Percentiles rank a stretch among this genome's conserved stretches.
phyloP scores from a whole-genome alignment of 2,329 filamentous ascomycete species.

The Xylariaceae sp. region DNA sequence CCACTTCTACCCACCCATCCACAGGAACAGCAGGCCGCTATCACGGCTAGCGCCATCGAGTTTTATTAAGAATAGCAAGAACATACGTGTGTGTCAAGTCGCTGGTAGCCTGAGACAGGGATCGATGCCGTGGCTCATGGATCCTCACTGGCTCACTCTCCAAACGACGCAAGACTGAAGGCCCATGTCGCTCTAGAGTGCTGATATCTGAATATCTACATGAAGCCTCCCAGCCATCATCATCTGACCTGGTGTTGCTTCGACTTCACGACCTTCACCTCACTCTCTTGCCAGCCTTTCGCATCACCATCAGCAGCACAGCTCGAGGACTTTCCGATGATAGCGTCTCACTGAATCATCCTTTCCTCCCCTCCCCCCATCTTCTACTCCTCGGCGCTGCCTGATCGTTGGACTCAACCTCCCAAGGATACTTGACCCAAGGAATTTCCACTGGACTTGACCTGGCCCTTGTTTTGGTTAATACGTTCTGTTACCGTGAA shows the following conservation, averaged over 20 bases:
- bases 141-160: constrained; percentile 26
- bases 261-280: constrained; percentile 13
- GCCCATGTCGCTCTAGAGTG: constrained; percentile 24
- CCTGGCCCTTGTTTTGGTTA: constrained; percentile 27
- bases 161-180: constrained; percentile 28
- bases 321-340: constrained; percentile 11
- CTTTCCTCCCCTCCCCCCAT: constrained; percentile 11
- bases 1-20: constrained; percentile 10
- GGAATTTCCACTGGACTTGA: constrained; percentile 23
- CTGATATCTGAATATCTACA: constrained; percentile 27
- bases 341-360: constrained; percentile 14
- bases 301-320: constrained; percentile 2
- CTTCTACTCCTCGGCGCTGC: constrained; percentile 10
- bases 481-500: constrained; percentile 26
- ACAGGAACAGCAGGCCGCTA: constrained; percentile 22
- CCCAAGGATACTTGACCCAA: constrained; percentile 45
- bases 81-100: constrained; percentile 21
- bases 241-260: constrained; percentile 11
- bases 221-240: no score
- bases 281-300: constrained; percentile 6
- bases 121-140: constrained; percentile 26
- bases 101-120: constrained; percentile 26
- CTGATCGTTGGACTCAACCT: constrained; percentile 33
- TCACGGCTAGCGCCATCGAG: constrained; percentile 31
- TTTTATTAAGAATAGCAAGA: constrained; percentile 32